A percentile compares a stretch with the other conserved stretches of the same genome.
Conservation (phyloP, 495 filamentous ascomycete species). For the Amorphotheca resinae region DNA sequence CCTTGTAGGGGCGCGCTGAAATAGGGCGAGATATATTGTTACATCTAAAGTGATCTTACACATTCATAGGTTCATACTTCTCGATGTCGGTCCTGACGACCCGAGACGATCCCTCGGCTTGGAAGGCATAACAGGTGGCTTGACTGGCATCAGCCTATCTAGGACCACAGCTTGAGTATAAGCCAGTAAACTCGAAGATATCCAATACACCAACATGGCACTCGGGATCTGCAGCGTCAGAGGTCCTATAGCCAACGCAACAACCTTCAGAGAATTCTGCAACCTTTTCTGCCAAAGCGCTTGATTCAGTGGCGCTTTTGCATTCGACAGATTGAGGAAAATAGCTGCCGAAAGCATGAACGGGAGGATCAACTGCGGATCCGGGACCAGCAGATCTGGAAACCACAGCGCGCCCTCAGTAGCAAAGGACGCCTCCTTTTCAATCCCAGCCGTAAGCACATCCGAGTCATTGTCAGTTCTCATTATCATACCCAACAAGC, state of each 20-base stretch:
- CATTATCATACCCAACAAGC: constrained; percentile 35
- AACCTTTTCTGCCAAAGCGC: constrained; percentile 20
- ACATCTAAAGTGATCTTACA: too few species aligned
- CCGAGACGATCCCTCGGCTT: constrained; percentile 11
- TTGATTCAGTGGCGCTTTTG: neutral
- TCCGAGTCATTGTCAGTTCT: neutral
- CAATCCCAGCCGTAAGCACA: constrained; percentile 4
- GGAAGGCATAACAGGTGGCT: constrained; percentile 17
- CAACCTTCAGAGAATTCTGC: constrained; percentile 24
- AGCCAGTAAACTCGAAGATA: constrained; percentile 31
- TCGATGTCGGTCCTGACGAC: constrained; percentile 1
- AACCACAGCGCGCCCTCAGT: constrained; percentile 75
- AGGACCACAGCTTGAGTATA: constrained; percentile 22
- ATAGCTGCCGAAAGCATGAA: constrained; percentile 38
- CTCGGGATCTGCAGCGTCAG: constrained; percentile 40
- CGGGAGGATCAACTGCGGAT: constrained; percentile 58
- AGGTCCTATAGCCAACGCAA: constrained; percentile 33
- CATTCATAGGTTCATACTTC: neutral
- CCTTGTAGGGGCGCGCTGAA: too few species aligned
- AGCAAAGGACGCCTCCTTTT: constrained; percentile 41
- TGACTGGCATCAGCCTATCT: constrained; percentile 19
- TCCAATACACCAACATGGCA: constrained; percentile 64
- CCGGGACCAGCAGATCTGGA: constrained; percentile 55
- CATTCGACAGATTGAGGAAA: constrained; percentile 26
- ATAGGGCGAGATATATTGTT: too few species aligned